These are phyloP conservation scores for Cyamopsis tetragonoloba DNA, from an alignment of 306 rosid genomes.

Conservation along the genomic window DNA sequence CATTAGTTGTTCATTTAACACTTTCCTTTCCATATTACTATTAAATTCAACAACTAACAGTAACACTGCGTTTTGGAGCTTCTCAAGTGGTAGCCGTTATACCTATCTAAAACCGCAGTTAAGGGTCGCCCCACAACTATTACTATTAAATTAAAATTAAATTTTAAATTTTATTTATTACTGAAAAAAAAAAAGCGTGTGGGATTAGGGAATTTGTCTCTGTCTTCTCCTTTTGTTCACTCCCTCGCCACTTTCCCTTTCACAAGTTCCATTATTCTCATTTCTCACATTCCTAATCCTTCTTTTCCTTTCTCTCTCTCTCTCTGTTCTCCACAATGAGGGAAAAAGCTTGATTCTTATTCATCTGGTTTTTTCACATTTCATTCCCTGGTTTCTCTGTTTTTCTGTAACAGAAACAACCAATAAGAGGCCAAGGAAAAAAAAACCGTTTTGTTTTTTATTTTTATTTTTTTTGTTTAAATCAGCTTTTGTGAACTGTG, in stretches of 20 bases:
- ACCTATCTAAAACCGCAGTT: slow-evolving; percentile 11
- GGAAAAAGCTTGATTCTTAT: not conserved
- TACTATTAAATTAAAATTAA: no score
- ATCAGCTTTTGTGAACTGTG: not conserved
- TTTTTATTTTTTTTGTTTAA: not conserved
- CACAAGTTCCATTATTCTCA: not conserved
- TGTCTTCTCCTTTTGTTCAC: not conserved
- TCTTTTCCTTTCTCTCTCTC: not conserved
- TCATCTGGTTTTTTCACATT: not conserved
- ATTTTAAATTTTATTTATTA: no score
- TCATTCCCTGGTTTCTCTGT: not conserved
- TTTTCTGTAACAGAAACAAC: not conserved
- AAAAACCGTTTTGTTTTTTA: not conserved
- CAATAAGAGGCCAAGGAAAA: not conserved
- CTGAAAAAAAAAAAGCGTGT: not conserved
- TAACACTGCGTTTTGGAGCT: not conserved
- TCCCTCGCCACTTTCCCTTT: not conserved
- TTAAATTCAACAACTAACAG: no score
- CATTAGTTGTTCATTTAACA: no score
- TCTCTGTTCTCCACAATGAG: not conserved
- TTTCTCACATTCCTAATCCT: not conserved
- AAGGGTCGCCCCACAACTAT: not conserved
- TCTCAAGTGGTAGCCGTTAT: slow-evolving; percentile 22
- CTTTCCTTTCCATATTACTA: no score
- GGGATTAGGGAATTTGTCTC: not conserved